These are phyloP conservation scores for Sapria himalayana DNA, from an alignment of 345 rosid genomes.

Conservation along the genomic window DNA sequence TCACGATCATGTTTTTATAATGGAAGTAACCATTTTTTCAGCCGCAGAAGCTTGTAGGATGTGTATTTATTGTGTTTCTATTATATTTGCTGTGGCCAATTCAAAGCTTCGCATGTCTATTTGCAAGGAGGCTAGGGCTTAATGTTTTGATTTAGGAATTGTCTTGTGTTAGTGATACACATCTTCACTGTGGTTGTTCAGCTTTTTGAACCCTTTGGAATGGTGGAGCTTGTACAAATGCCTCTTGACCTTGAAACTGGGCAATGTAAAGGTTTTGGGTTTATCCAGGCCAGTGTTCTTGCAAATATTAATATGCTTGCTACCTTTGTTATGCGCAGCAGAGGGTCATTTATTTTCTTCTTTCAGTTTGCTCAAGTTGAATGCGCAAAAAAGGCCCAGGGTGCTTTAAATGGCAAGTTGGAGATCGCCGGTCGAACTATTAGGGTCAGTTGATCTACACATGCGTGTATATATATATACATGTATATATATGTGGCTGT, in stretches of 20 bases:
- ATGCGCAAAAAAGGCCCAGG: conserved; percentile 77
- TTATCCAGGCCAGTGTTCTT: conserved; percentile 54
- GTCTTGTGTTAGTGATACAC: no score
- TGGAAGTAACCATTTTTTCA: no score
- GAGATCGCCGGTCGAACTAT: conserved; percentile 80
- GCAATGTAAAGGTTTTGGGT: conserved; percentile 92
- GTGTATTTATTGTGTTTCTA: no score
- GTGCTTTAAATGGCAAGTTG: conserved; percentile 66
- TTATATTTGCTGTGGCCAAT: no score
- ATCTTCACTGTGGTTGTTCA: conserved; percentile 11
- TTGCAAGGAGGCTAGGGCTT: no score
- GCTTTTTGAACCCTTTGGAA: conserved; percentile 91
- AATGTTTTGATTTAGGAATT: no score
- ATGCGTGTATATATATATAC: no score
- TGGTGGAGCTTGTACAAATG: conserved; percentile 82
- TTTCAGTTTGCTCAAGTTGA: conserved; percentile 79
- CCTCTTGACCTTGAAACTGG: conserved; percentile 85
- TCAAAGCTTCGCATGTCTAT: no score
- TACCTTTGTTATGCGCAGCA: not conserved
- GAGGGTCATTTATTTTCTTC: conserved; percentile 1
- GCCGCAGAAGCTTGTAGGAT: no score
- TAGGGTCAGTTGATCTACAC: no score
- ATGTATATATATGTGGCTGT: conserved; percentile 1
- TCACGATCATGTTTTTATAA: no score
- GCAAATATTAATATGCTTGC: not conserved